Evolutionary conservation across 371 early-diverging fungal species (phyloP), one percentile per base, ranked within the genome.

Genomic region (Zychaea mexicana): DNA sequence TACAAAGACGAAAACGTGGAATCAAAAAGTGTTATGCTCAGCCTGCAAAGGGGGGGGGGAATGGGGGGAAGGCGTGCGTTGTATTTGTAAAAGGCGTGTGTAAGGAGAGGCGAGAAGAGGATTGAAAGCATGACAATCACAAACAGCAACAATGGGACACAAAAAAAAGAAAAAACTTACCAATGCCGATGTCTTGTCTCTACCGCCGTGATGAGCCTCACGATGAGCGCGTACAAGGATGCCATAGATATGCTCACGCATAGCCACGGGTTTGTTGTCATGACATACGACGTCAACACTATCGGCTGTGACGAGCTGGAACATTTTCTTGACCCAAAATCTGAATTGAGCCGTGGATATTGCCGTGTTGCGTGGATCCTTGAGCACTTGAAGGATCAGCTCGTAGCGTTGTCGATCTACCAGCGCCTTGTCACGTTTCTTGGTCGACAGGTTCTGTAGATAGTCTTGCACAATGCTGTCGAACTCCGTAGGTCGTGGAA

Each of bases 291-390:
- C 64, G 9, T 81, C 80, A 3, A 66, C 71, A 2, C 70, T 64
- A 46, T 75, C 70, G 15, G 73, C 54, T 10, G 59, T 66, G 39
- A 57, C 62, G 10, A 87, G 73, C 12, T 78, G 74, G 65, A 87
- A 87, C 87, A 87, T 87, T 61, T 85, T 87, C 65, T 87, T 87
- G 38, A 83, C 87, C 85, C 87, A 87, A 62, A 87, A 87, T 13
- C 85, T 73, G 61, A 87, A 87, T 62, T 87, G 87, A 5, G 87
- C 87, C 2, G 87, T 87, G 17, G 87, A 85, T 21, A 85, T 79
- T n/a, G 83, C 73, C 0, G 87, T 87, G 58, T 87, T 87, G 30
- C 81, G 73, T 19, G 87, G 87, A 53, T 87, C 85, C 39, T 79
- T 78, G 13, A 87, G 68, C 0, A 85, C 85, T 72, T 81, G 81